phyloP scores from a whole-genome alignment of 257 asterid genomes.

The Scutellaria galericulata region DNA sequence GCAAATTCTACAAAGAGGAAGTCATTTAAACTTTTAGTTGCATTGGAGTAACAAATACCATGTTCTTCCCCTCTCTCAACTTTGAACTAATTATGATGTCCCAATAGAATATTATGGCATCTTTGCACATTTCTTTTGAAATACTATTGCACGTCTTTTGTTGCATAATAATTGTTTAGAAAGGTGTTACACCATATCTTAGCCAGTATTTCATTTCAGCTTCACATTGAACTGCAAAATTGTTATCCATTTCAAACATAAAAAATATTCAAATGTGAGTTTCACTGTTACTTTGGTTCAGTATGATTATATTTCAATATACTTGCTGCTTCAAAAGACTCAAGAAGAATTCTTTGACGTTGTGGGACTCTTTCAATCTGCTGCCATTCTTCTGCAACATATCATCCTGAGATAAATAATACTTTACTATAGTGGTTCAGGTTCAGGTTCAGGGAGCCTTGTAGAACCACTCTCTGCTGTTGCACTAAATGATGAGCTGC shows the following conservation, averaged over 20 bases:
- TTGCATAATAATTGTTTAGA: not conserved
- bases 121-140: not conserved
- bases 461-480: slow-evolving; percentile 92
- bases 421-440: slow-evolving; percentile 77
- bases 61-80: slow-evolving; percentile 10
- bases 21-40: slow-evolving; percentile 20
- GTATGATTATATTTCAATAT: slow-evolving; percentile 13
- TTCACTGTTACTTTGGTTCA: slow-evolving; percentile 28
- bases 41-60: not conserved
- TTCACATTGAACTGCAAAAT: slow-evolving; percentile 29
- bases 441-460: slow-evolving; percentile 81
- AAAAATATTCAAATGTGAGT: slow-evolving; percentile 7
- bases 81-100: slow-evolving; percentile 9
- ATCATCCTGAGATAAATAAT: slow-evolving; percentile 38
- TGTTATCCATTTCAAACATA: slow-evolving; percentile 25
- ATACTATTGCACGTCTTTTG: slow-evolving; percentile 9
- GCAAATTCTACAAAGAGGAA: slow-evolving; percentile 13
- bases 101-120: slow-evolving; percentile 2
- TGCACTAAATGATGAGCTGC: slow-evolving; percentile 89
- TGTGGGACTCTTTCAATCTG: slow-evolving; percentile 9
- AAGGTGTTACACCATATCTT: slow-evolving; percentile 17
- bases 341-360: slow-evolving; percentile 27
- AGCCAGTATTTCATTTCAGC: slow-evolving; percentile 9
- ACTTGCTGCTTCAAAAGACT: slow-evolving; percentile 29
- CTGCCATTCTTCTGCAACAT: slow-evolving; percentile 22